Base-by-base conservation (phyloP, 208 protist genomes). In the Leishmania tropica region DNA sequence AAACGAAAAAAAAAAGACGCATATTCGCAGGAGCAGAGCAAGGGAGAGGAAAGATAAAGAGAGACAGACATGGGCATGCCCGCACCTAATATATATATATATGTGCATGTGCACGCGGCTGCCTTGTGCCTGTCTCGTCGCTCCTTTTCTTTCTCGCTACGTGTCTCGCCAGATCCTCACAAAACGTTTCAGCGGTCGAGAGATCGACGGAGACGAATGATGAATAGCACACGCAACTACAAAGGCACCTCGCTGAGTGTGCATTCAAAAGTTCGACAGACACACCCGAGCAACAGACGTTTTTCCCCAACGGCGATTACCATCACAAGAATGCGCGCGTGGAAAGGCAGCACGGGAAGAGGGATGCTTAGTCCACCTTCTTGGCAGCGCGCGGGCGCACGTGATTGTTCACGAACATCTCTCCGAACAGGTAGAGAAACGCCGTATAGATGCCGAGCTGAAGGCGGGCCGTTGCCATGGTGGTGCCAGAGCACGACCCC, bases 391-490 rank as follows among this genome's bases (percentile, higher is more conserved):
- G 85, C 80, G 81, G 81, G 47, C 72, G 76, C 77, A 98, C 78
- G 86, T 98, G 95, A 56, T 85, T 79, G 85, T 96, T 90, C 48
- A 96, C 56, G 84, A 98, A 97, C 89, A 98, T 95, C 75, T 96
- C 85, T 3, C 89, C 85, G 84, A 99, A 99, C 79, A 99, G 94
- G 71, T 93, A 88, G 51, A 98, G 89, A 84, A 98, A 98, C 28
- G 87, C 89, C 45, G 87, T 81, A 82, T 98, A 98, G 93, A 99
- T 99, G 79, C 88, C 87, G n/a, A 98, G 84, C 81, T 96, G 91
- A 19, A 93, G 87, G 35, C 93, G 90, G 45, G 89, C 90, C 42
- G 86, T 92, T 73, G 85, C 79, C 75, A 81, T 83, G 24, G 89
- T 87, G 31, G 90, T 90, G 65, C 93, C 93, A 15, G 88, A 80